phyloP scores from a whole-genome alignment of 2,329 filamentous ascomycete genomes.

The Nigrograna mackinnonii region DNA sequence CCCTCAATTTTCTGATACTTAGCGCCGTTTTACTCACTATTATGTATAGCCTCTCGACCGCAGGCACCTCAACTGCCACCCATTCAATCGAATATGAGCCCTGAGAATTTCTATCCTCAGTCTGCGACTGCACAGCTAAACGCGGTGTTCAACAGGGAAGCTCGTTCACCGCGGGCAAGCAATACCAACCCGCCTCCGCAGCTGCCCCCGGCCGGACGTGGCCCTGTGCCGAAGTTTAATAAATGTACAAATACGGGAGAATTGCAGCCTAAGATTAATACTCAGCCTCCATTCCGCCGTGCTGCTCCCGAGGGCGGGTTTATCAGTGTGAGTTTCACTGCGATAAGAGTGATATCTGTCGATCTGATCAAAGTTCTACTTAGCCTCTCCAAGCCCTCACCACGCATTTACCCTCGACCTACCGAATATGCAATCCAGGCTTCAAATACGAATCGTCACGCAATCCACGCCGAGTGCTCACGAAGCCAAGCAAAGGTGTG shows the following conservation, averaged over 20 bases:
- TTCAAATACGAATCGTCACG: constrained; percentile 99
- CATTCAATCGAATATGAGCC: constrained; percentile 70
- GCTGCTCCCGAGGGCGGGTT: constrained; percentile 97
- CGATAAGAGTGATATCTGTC: background rate
- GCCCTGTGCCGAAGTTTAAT: constrained; percentile 84
- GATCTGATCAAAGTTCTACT: background rate
- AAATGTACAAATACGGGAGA: constrained; percentile 75
- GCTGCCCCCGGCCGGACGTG: constrained; percentile 52
- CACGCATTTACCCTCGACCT: constrained; percentile 88
- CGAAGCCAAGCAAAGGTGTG: constrained; percentile 95
- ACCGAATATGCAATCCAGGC: constrained; percentile 95
- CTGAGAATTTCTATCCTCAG: constrained; percentile 72
- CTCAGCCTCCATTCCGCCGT: constrained; percentile 86
- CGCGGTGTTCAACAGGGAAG: constrained; percentile 61
- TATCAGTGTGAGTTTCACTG: constrained; percentile 74
- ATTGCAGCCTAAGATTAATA: constrained; percentile 79
- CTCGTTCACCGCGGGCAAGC: constrained; percentile 51
- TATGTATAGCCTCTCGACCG: constrained; percentile 49
- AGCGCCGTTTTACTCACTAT: constrained; percentile 21
- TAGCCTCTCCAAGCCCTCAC: constrained; percentile 95
- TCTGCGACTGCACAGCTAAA: constrained; percentile 74
- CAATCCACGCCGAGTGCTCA: constrained; percentile 92
- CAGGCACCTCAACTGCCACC: constrained; percentile 72
- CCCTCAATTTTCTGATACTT: constrained; percentile 1
- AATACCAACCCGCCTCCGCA: constrained; percentile 54